Evolutionary conservation across 169 alveolate genomes (phyloP).

Genomic region (Amoebophrya sp.): DNA sequence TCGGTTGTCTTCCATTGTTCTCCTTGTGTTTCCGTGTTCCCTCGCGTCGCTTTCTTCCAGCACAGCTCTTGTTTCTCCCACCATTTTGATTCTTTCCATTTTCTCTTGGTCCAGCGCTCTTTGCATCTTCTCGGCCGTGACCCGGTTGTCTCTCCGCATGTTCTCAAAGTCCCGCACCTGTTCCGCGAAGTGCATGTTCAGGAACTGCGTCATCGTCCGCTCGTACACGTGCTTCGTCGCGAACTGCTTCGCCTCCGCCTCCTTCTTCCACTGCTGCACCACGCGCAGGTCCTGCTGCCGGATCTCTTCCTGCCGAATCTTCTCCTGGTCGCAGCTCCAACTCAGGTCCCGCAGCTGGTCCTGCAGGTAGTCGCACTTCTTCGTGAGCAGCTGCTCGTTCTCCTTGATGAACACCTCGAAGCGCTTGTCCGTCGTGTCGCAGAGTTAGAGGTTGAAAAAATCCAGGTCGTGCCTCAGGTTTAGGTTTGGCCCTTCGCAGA

Average conservation of each 20-base stretch:
- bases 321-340: neutral
- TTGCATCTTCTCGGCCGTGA: neutral
- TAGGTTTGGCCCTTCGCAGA: too few species aligned
- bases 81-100: neutral
- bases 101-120: neutral
- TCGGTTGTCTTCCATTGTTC: neutral
- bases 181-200: neutral
- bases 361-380: neutral
- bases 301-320: neutral
- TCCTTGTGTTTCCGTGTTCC: neutral
- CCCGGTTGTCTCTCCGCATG: neutral
- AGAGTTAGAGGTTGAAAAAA: too few species aligned
- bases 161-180: neutral
- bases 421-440: neutral
- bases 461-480: too few species aligned
- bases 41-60: neutral
- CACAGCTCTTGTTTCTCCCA: neutral
- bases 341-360: neutral
- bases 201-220: neutral
- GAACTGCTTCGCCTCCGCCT: neutral
- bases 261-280: neutral
- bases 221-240: neutral
- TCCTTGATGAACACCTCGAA: neutral
- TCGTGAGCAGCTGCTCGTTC: neutral
- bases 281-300: neutral